Evolutionary conservation across 352 stramenopile genomes (phyloP).

Genomic region (Phytopythium boreale): DNA sequence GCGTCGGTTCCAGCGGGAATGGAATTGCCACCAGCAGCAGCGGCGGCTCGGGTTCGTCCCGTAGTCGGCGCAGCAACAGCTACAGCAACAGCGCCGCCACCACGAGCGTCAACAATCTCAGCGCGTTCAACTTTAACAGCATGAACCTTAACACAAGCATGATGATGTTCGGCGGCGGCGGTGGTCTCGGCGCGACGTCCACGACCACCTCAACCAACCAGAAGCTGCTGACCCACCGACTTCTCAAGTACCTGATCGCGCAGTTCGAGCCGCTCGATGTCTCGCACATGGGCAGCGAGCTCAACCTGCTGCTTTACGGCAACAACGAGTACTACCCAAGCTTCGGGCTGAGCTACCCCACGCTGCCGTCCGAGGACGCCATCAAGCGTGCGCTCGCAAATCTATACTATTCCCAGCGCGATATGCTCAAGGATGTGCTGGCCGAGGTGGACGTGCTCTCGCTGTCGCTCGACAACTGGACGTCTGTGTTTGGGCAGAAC

Average conservation of each 20-base stretch:
- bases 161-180: conserved; percentile 9
- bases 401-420: conserved; percentile 76
- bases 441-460: conserved; percentile 70
- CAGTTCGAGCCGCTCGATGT: conserved; percentile 77
- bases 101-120: conserved; percentile 4
- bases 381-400: conserved; percentile 72
- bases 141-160: conserved; percentile 5
- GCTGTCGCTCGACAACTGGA: conserved; percentile 81
- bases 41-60: conserved; percentile 7
- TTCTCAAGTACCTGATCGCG: conserved; percentile 75
- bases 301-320: conserved; percentile 56
- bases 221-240: conserved; percentile 64
- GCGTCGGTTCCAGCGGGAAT: not conserved
- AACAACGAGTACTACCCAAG: conserved; percentile 26
- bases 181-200: conserved; percentile 11
- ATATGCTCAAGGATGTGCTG: conserved; percentile 80
- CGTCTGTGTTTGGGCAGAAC: conserved; percentile 72
- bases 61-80: conserved; percentile 23
- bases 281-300: conserved; percentile 58
- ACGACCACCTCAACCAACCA: conserved; percentile 24
- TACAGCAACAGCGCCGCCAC: conserved; percentile 15
- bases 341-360: conserved; percentile 11
- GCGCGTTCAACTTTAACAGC: conserved; percentile 1
- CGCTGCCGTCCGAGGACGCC: conserved; percentile 61
- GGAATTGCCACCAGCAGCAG: not conserved